These are phyloP conservation scores for Aquilaria sinensis DNA, from an alignment of 345 rosid genomes.

Conservation along the genomic window DNA sequence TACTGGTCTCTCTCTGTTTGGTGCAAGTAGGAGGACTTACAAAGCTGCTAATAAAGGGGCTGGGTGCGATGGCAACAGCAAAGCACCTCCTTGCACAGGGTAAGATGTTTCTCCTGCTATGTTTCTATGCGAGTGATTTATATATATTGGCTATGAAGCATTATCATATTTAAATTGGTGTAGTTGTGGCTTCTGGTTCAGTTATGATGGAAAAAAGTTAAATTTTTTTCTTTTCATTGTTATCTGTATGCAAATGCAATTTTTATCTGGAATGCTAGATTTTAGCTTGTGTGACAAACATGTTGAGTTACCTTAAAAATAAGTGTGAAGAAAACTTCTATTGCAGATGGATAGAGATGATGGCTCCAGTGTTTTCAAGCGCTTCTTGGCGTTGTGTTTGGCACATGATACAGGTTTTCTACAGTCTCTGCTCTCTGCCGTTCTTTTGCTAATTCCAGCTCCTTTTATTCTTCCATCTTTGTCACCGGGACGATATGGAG, in stretches of 20 bases:
- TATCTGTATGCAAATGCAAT: too few species aligned
- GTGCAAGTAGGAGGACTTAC: slow-evolving; percentile 49
- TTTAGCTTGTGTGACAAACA: background rate
- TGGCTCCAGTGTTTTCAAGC: slow-evolving; percentile 75
- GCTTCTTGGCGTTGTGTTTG: slow-evolving; percentile 73
- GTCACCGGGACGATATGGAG: too few species aligned
- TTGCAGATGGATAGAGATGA: slow-evolving; percentile 72
- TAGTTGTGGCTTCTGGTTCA: too few species aligned
- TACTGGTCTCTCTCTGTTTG: background rate
- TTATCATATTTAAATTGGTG: too few species aligned
- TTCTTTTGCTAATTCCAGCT: too few species aligned
- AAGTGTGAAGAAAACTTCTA: slow-evolving; percentile 9
- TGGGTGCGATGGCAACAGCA: slow-evolving; percentile 40
- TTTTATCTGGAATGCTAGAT: too few species aligned
- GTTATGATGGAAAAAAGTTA: too few species aligned
- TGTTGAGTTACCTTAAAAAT: background rate
- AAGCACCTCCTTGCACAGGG: slow-evolving; percentile 73
- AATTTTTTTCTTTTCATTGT: too few species aligned
- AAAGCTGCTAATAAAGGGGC: slow-evolving; percentile 29
- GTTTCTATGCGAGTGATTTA: background rate
- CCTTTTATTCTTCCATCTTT: background rate
- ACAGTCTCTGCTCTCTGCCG: too few species aligned
- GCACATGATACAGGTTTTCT: slow-evolving; percentile 65
- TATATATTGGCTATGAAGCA: too few species aligned
- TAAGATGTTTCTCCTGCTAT: slow-evolving; percentile 13